Evolutionary conservation across 208 protist species (phyloP).

Genomic region (Crithidia bombi): DNA sequence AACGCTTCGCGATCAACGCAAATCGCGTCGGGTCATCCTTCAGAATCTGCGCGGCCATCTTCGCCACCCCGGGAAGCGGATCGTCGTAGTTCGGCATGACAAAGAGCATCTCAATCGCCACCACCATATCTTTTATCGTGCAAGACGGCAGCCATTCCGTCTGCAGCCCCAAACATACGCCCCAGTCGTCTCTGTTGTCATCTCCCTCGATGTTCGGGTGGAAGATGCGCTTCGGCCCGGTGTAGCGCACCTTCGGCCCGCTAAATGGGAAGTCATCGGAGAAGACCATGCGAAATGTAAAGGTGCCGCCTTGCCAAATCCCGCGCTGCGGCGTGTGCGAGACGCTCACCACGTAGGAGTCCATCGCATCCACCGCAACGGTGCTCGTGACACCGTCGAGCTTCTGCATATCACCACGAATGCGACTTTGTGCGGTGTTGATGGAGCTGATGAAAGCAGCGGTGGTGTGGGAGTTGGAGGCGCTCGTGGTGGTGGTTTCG

Average conservation of each 20-base stretch:
- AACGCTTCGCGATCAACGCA: constrained; percentile 47
- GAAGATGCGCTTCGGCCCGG: constrained; percentile 73
- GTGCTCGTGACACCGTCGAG: constrained; percentile 57
- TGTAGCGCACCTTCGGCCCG: constrained; percentile 80
- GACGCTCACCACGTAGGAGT: constrained; percentile 60
- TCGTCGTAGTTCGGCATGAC: constrained; percentile 80
- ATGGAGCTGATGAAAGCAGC: constrained; percentile 31
- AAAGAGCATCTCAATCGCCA: constrained; percentile 85
- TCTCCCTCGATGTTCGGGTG: constrained; percentile 93
- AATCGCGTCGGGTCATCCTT: constrained; percentile 60
- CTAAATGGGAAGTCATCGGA: constrained; percentile 79
- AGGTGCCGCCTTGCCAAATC: constrained; percentile 73
- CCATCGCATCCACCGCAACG: constrained; percentile 46
- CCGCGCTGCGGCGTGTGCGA: constrained; percentile 43
- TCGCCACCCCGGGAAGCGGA: constrained; percentile 71
- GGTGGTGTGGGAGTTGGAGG: constrained; percentile 29
- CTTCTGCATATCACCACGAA: constrained; percentile 67
- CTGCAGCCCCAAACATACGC: constrained; percentile 88
- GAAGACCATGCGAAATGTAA: constrained; percentile 76
- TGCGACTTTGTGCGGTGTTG: constrained; percentile 50
- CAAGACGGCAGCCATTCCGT: constrained; percentile 79
- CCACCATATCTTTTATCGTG: constrained; percentile 73
- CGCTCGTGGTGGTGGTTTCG: background rate
- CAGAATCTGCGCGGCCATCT: constrained; percentile 70
- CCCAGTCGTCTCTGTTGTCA: constrained; percentile 61